Percentiles rank a stretch among this genome's conserved stretches.
Evolutionary conservation across 2,329 filamentous ascomycete species (phyloP).

Genomic region (Teratosphaeria nubilosa): DNA sequence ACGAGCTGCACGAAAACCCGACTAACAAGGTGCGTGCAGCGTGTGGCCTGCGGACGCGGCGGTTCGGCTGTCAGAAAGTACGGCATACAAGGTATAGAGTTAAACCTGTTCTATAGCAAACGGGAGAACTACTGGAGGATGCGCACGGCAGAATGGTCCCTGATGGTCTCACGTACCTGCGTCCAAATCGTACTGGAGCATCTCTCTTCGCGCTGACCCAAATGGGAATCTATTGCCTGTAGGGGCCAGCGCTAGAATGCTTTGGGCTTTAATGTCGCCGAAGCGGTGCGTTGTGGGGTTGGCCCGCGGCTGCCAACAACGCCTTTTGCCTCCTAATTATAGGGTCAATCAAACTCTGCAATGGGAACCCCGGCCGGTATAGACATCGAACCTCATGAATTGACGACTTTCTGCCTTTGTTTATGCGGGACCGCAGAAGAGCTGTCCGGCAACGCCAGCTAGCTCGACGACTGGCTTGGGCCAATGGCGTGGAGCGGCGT

Average conservation of each 20-base stretch:
- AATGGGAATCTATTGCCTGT: not conserved
- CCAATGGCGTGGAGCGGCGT: constrained; percentile 3
- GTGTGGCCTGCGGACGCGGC: not conserved
- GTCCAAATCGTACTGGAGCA: not conserved
- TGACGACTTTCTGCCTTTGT: not conserved
- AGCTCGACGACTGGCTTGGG: not conserved
- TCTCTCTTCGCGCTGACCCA: not conserved
- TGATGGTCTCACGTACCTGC: constrained; percentile 4
- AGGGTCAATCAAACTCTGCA: not conserved
- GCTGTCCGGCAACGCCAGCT: not conserved
- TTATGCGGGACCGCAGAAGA: not conserved
- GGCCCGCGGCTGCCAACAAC: not conserved
- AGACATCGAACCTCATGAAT: not conserved
- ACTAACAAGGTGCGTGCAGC: not conserved
- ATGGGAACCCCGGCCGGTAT: not conserved
- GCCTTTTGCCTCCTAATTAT: not conserved
- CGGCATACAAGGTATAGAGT: not conserved
- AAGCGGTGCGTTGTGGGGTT: not conserved
- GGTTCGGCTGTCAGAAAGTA: not conserved
- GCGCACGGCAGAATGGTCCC: constrained; percentile 8
- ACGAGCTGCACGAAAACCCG: not conserved
- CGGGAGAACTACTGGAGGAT: not conserved
- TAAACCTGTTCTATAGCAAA: not conserved
- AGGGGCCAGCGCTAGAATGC: not conserved
- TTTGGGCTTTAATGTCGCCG: not conserved